Percentiles rank a stretch among this genome's conserved stretches.
Evolutionary conservation across 371 early-diverging fungal genomes (phyloP).

Genomic region (Haplosporangium sp.): DNA sequence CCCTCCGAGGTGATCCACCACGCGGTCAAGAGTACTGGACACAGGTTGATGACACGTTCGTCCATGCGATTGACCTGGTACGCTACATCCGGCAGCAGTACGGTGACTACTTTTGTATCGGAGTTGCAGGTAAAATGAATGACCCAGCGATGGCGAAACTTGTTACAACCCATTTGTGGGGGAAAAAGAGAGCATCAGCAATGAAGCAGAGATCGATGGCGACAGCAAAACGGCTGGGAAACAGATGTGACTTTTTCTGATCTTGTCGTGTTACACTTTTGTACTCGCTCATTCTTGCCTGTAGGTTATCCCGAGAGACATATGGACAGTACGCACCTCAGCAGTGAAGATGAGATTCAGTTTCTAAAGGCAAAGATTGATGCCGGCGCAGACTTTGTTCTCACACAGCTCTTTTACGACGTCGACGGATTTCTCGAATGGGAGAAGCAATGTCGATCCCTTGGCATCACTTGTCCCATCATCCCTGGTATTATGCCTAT

Average conservation of each 20-base stretch:
- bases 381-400: constrained; percentile 94
- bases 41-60: constrained; percentile 80
- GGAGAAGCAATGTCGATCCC: constrained; percentile 75
- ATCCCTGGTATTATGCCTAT: constrained; percentile 96
- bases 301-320: constrained; percentile 95
- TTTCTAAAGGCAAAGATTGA: constrained; percentile 88
- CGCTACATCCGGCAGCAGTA: constrained; percentile 86
- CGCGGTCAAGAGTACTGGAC: constrained; percentile 88
- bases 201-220: constrained; percentile 19
- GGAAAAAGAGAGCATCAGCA: background rate
- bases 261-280: too few relatives aligned
- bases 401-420: constrained; percentile 96
- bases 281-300: background rate
- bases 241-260: background rate
- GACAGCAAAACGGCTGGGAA: constrained; percentile 20
- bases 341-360: constrained; percentile 63
- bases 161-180: background rate
- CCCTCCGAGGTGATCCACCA: constrained; percentile 90
- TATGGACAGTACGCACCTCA: constrained; percentile 66
- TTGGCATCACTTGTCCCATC: constrained; percentile 86
- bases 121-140: constrained; percentile 82
- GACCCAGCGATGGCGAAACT: background rate
- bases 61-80: constrained; percentile 92
- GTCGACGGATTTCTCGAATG: constrained; percentile 79
- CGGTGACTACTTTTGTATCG: constrained; percentile 95